Conservation (phyloP, 1,284 basidiomycete genomes). For the Coriolopsis trogii region DNA sequence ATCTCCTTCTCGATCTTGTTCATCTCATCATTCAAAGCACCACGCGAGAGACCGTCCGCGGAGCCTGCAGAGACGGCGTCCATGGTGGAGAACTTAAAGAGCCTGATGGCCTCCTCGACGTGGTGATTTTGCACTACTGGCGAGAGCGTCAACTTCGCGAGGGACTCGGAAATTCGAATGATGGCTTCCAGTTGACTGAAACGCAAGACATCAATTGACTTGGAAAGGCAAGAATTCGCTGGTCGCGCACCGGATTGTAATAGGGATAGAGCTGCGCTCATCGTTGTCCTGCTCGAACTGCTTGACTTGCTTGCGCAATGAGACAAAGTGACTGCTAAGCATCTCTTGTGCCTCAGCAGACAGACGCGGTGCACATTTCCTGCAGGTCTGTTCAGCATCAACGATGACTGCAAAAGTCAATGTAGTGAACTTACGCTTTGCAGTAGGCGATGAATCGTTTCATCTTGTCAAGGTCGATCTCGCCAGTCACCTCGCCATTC, state of each 20-base stretch:
- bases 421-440: constrained; percentile 68
- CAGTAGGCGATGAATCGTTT: constrained; percentile 96
- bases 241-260: constrained; percentile 85
- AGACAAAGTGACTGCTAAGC: constrained; percentile 96
- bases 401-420: background rate
- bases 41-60: constrained; percentile 91
- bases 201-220: background rate
- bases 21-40: constrained; percentile 95
- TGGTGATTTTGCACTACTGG: constrained; percentile 90
- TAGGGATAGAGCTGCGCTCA: constrained; percentile 97
- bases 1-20: constrained; percentile 91
- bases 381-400: constrained; percentile 32
- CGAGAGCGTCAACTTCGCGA: constrained; percentile 93
- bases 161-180: constrained; percentile 96
- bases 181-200: constrained; percentile 96
- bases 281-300: constrained; percentile 97
- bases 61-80: constrained; percentile 95
- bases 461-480: constrained; percentile 98
- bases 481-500: constrained; percentile 75
- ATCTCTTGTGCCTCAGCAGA: constrained; percentile 95
- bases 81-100: constrained; percentile 99
- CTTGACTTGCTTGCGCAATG: constrained; percentile 92
- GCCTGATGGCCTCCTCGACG: constrained; percentile 96
- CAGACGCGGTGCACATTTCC: constrained; percentile 94
- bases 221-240: background rate